Evolutionary conservation across 192 early-diverging fungal species (phyloP), one percentile per base, ranked within the genome.

Genomic region (Backusella circina): DNA sequence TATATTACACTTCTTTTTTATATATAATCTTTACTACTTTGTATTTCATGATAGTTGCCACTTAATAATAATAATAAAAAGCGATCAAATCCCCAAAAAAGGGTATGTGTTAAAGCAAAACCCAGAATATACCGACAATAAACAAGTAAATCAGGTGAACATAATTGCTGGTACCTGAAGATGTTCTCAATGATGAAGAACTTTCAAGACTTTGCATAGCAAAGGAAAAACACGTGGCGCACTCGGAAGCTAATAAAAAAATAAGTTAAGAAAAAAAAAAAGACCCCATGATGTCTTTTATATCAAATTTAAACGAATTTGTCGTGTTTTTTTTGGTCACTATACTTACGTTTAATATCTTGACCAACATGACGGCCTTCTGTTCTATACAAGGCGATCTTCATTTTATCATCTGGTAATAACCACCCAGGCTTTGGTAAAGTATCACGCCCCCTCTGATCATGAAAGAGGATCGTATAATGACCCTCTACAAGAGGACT

Each of bases 331-430:
- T 54, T 54, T 23, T 21, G 6, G n/a, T 54, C 50, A 26, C 51
- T 61, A 28, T 61, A 47, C 21, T 67, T 67, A 67, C 65, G 65
- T 35, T 67, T 67, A 67, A 35, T 67, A 33, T 33, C 65, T 31
- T 33, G 31, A 67, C 65, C 65, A 67, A 67, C 28, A 67, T 67
- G 65, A 33, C 33, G 31, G 2, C 65, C 65, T 35, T 67, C 65
- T 6, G 65, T 67, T 35, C 18, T 67, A 35, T 67, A 67, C 65
- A 67, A n/a, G 31, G 65, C 65, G 16, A 67, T 35, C 21, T 33
- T 31, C 33, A 67, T 33, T 1, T 67, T 31, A 67, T 35, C 28
- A 67, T 67, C 33, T 7, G 65, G 28, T 13, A 33, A 31, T 15
- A 67, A 5, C 65, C 65, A 67, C 9, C 65, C 65, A 18, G 65